Evolutionary conservation across 495 filamentous ascomycete genomes (phyloP).

Genomic region (Xylaria castorea): DNA sequence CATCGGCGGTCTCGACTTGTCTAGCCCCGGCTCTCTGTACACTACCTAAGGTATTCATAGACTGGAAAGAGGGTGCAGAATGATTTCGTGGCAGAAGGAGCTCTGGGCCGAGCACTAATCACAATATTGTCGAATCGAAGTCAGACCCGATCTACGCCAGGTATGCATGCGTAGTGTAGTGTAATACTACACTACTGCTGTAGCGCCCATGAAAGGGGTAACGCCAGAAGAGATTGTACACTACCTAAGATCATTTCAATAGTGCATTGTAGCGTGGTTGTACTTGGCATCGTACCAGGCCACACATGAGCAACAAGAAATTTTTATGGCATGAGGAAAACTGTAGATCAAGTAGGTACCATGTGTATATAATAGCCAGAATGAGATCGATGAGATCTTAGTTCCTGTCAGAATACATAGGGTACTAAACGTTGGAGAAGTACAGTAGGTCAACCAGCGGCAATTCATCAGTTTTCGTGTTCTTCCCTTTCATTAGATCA

Average conservation of each 20-base stretch:
- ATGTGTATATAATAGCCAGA: not conserved
- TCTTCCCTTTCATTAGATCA: not conserved
- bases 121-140: not conserved
- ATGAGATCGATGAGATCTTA: not conserved
- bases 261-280: not conserved
- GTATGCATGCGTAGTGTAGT: not conserved
- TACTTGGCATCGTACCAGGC: not conserved
- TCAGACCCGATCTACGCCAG: constrained; percentile 1
- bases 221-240: constrained; percentile 7
- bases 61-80: not conserved
- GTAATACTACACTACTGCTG: not conserved
- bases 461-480: not conserved
- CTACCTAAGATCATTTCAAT: constrained; percentile 17
- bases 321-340: not conserved
- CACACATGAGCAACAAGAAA: not conserved
- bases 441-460: not conserved
- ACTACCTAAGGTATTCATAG: not conserved
- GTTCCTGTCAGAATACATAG: not conserved
- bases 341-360: not conserved
- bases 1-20: constrained; percentile 3
- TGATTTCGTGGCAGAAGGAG: not conserved
- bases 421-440: not conserved
- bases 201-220: not conserved
- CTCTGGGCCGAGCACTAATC: not conserved
- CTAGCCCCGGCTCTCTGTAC: not conserved